Percentiles rank a stretch among this genome's conserved stretches.
phyloP scores from a whole-genome alignment of 2,329 filamentous ascomycete genomes.

The Colletotrichum scovillei region DNA sequence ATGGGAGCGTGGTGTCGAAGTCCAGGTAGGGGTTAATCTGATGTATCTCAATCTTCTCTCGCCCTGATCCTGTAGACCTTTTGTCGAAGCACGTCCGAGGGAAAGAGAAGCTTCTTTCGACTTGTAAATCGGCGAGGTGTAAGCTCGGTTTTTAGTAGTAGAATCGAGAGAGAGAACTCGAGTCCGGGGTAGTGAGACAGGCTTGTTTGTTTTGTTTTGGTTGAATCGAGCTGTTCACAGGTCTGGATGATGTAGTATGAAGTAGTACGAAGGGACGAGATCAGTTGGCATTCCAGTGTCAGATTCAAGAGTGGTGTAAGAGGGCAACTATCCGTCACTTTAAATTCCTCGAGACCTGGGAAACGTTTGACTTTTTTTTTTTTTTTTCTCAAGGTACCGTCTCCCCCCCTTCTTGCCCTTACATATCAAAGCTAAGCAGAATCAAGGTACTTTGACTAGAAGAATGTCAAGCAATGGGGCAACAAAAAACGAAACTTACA shows the following conservation, averaged over 20 bases:
- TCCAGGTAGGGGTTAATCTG: neutral
- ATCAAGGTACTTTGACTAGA: neutral
- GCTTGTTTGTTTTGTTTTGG: constrained; percentile 21
- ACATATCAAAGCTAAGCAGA: neutral
- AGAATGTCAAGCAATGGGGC: neutral
- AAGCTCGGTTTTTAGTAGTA: neutral
- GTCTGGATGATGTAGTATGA: neutral
- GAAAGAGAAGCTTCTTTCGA: neutral
- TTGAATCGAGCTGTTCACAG: neutral
- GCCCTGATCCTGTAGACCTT: neutral
- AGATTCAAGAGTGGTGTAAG: neutral
- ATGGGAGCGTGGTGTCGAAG: neutral
- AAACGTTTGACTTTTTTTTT: neutral
- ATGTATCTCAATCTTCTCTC: neutral
- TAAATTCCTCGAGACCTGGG: neutral
- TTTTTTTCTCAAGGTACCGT: neutral
- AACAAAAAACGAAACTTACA: constrained; percentile 1
- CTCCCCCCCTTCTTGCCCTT: neutral
- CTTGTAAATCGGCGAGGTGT: neutral
- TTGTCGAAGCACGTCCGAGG: neutral
- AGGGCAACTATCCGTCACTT: neutral
- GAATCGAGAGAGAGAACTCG: neutral
- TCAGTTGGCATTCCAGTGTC: constrained; percentile 11
- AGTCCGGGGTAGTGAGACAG: constrained; percentile 20
- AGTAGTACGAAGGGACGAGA: neutral